Percentiles rank a stretch among this genome's conserved stretches.
Evolutionary conservation across 2,329 filamentous ascomycete species (phyloP).

Genomic region (Alternaria panax): DNA sequence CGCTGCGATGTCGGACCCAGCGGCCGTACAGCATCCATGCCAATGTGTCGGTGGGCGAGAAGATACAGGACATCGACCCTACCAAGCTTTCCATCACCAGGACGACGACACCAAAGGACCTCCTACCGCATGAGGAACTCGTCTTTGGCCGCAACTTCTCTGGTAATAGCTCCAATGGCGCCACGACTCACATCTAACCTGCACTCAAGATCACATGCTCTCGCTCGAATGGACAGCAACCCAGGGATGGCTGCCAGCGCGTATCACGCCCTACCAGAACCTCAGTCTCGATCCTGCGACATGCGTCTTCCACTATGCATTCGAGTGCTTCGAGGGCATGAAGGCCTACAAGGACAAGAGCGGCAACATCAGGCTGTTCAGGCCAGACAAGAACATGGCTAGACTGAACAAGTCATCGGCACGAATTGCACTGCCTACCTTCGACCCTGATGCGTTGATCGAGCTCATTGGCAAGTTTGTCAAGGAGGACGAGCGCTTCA

Average conservation of each 20-base stretch:
- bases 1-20: slow-evolving; percentile 55
- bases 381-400: slow-evolving; percentile 95
- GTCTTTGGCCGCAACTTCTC: slow-evolving; percentile 93
- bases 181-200: slow-evolving; percentile 23
- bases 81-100: slow-evolving; percentile 76
- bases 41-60: slow-evolving; percentile 56
- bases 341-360: slow-evolving; percentile 94
- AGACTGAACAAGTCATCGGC: slow-evolving; percentile 90
- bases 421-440: slow-evolving; percentile 91
- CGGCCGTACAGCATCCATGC: slow-evolving; percentile 59
- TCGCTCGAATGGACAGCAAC: slow-evolving; percentile 89
- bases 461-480: slow-evolving; percentile 82
- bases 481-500: slow-evolving; percentile 85
- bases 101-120: slow-evolving; percentile 76
- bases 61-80: slow-evolving; percentile 76
- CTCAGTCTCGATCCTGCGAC: slow-evolving; percentile 94
- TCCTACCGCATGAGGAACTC: slow-evolving; percentile 79
- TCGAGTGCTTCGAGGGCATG: slow-evolving; percentile 98
- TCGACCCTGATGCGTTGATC: slow-evolving; percentile 76
- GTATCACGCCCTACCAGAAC: slow-evolving; percentile 94
- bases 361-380: slow-evolving; percentile 84
- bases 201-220: slow-evolving; percentile 86
- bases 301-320: slow-evolving; percentile 98
- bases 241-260: slow-evolving; percentile 81
- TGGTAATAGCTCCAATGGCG: slow-evolving; percentile 59